phyloP scores from a whole-genome alignment of 495 filamentous ascomycete species.

The Aspergillus nidulans region DNA sequence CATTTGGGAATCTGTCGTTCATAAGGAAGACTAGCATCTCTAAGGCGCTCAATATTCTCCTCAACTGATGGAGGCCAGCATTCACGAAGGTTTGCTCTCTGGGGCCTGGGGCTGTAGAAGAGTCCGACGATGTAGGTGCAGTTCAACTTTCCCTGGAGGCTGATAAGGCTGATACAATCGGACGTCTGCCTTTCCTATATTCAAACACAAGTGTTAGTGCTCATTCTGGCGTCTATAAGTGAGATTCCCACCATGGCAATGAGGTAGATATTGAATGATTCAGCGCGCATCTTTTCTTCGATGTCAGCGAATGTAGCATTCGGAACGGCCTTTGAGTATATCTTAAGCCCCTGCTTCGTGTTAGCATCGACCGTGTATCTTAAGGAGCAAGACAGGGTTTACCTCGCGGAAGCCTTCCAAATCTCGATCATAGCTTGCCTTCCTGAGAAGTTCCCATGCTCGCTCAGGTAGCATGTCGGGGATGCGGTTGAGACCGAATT shows the following conservation, averaged over 20 bases:
- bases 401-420: slow-evolving; percentile 71
- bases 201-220: background rate
- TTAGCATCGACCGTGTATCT: slow-evolving; percentile 13
- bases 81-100: slow-evolving; percentile 54
- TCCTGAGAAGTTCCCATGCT: slow-evolving; percentile 65
- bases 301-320: slow-evolving; percentile 64
- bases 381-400: background rate
- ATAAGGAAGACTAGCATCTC: slow-evolving; percentile 65
- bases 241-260: slow-evolving; percentile 58
- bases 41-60: slow-evolving; percentile 71
- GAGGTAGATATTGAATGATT: slow-evolving; percentile 60
- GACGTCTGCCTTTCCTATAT: slow-evolving; percentile 52
- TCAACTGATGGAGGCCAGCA: slow-evolving; percentile 61
- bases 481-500: slow-evolving; percentile 59
- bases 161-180: slow-evolving; percentile 67
- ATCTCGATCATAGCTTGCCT: slow-evolving; percentile 60
- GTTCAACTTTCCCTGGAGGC: slow-evolving; percentile 75
- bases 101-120: slow-evolving; percentile 58
- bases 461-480: slow-evolving; percentile 55
- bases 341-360: slow-evolving; percentile 48
- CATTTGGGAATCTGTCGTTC: slow-evolving; percentile 66
- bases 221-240: background rate
- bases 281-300: slow-evolving; percentile 66
- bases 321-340: slow-evolving; percentile 71
- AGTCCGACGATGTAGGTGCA: slow-evolving; percentile 72